These are phyloP conservation scores for Bipolaris oryzae DNA, from an alignment of 2,329 filamentous ascomycete species.

Conservation along the genomic window DNA sequence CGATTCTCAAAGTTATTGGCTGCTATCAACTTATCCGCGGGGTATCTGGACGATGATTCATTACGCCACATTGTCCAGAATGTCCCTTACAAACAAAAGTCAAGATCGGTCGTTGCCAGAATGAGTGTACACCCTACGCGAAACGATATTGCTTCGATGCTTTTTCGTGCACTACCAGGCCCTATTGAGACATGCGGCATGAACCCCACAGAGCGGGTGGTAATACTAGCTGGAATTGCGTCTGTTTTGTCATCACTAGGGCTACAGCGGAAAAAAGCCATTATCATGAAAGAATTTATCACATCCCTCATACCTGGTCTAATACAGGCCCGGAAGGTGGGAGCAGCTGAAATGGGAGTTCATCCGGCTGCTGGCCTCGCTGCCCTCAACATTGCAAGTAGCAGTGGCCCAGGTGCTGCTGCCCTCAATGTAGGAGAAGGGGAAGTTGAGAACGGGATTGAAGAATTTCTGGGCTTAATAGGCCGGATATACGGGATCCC, in stretches of 20 bases:
- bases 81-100: conserved; percentile 54
- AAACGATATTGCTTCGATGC: conserved; percentile 46
- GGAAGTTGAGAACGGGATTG: conserved; percentile 50
- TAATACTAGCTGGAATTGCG: conserved; percentile 83
- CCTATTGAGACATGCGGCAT: conserved; percentile 63
- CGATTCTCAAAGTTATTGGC: conserved; percentile 74
- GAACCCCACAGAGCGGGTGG: conserved; percentile 75
- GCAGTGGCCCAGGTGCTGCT: conserved; percentile 74
- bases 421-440: conserved; percentile 62
- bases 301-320: conserved; percentile 81
- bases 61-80: conserved; percentile 54
- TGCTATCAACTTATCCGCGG: conserved; percentile 68
- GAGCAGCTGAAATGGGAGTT: conserved; percentile 94
- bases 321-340: conserved; percentile 87
- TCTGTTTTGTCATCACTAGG: conserved; percentile 82
- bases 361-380: conserved; percentile 90
- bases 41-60: conserved; percentile 65
- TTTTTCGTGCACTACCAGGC: conserved; percentile 58
- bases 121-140: conserved; percentile 45
- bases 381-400: conserved; percentile 62
- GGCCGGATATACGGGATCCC: conserved; percentile 53
- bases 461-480: conserved; percentile 49
- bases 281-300: conserved; percentile 85
- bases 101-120: conserved; percentile 42
- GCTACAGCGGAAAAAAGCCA: conserved; percentile 85